Percentiles rank a stretch among this genome's conserved stretches.
phyloP scores from a whole-genome alignment of 192 early-diverging fungal genomes.

The Coemansia aciculifera region DNA sequence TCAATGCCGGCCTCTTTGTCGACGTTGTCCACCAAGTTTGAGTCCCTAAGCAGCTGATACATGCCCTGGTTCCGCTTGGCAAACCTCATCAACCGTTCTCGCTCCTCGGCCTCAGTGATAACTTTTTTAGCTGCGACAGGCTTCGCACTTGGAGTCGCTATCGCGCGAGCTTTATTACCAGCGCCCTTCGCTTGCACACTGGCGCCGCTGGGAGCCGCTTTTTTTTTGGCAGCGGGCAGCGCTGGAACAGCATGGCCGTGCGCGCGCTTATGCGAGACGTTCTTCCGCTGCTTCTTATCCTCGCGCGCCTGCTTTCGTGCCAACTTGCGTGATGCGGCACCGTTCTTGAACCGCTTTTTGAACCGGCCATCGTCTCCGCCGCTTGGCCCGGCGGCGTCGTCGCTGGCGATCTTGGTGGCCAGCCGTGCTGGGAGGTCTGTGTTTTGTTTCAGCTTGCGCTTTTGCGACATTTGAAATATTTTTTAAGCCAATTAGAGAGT shows the following conservation, averaged over 20 bases:
- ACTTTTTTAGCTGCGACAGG: slow-evolving; percentile 4
- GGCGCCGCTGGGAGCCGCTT: background rate
- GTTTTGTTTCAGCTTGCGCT: slow-evolving; percentile 43
- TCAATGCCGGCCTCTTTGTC: slow-evolving; percentile 34
- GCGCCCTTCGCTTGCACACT: background rate
- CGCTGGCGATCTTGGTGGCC: slow-evolving; percentile 18
- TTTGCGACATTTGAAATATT: slow-evolving; percentile 29
- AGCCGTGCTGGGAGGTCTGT: slow-evolving; percentile 32
- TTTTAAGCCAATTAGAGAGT: background rate
- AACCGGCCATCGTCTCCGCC: slow-evolving; percentile 27
- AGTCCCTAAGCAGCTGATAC: slow-evolving; percentile 52
- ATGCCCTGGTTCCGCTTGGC: slow-evolving; percentile 57
- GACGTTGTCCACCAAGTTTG: slow-evolving; percentile 46
- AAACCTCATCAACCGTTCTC: slow-evolving; percentile 50
- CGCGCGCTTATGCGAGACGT: slow-evolving; percentile 25
- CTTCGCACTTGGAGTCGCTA: background rate
- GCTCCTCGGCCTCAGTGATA: slow-evolving; percentile 27
- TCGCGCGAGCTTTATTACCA: background rate
- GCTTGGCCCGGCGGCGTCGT: background rate
- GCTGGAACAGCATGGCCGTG: slow-evolving; percentile 13
- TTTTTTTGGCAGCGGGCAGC: background rate
- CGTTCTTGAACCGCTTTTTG: slow-evolving; percentile 41
- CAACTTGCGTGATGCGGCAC: slow-evolving; percentile 34
- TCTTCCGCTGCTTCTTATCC: slow-evolving; percentile 53
- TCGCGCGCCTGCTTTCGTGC: slow-evolving; percentile 54